phyloP scores from a whole-genome alignment of 2,329 filamentous ascomycete genomes.

The Pseudovirgaria hyperparasitica region DNA sequence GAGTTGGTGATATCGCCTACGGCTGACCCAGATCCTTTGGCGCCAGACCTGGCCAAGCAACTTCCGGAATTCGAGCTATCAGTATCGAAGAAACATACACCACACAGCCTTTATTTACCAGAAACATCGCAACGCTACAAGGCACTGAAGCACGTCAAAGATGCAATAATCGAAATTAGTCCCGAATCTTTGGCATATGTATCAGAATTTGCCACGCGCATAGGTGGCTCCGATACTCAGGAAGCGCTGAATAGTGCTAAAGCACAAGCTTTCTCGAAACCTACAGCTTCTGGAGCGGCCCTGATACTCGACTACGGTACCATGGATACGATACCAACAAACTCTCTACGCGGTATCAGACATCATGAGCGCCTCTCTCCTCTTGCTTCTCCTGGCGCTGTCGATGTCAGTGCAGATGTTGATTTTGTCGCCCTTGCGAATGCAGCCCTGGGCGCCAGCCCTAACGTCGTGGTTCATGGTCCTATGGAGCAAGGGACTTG shows the following conservation, averaged over 20 bases:
- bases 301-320: slow-evolving; percentile 96
- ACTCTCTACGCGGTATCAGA: slow-evolving; percentile 82
- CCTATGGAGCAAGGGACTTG: slow-evolving; percentile 79
- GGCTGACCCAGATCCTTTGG: slow-evolving; percentile 32
- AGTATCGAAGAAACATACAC: slow-evolving; percentile 60
- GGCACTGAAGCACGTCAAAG: slow-evolving; percentile 52
- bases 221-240: slow-evolving; percentile 50
- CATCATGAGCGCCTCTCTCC: slow-evolving; percentile 65
- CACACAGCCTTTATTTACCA: slow-evolving; percentile 75
- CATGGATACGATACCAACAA: slow-evolving; percentile 62
- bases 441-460: slow-evolving; percentile 59
- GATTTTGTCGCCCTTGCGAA: slow-evolving; percentile 85
- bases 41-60: slow-evolving; percentile 25
- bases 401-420: slow-evolving; percentile 85
- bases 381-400: slow-evolving; percentile 65
- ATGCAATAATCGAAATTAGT: slow-evolving; percentile 75
- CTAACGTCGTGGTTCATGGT: slow-evolving; percentile 80
- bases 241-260: slow-evolving; percentile 5
- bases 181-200: slow-evolving; percentile 75
- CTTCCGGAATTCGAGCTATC: slow-evolving; percentile 78
- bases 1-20: slow-evolving; percentile 31
- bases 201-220: slow-evolving; percentile 68
- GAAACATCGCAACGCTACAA: slow-evolving; percentile 70
- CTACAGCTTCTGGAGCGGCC: slow-evolving; percentile 63
- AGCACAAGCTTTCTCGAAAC: slow-evolving; percentile 35